These are phyloP conservation scores for Pseudogymnoascus verrucosus DNA, from an alignment of 2,329 filamentous ascomycete species.

Conservation along the genomic window DNA sequence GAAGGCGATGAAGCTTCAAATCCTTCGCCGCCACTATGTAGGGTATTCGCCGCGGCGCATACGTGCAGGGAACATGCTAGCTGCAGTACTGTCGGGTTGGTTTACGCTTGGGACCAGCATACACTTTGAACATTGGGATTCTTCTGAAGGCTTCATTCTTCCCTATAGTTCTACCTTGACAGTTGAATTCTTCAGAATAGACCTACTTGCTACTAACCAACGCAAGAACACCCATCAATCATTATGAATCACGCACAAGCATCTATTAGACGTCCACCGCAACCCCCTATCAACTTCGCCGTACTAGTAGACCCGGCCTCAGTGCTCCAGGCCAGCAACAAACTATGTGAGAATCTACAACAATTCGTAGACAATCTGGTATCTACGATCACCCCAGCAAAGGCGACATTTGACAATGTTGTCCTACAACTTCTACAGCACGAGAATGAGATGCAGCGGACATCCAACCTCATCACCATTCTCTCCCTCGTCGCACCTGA, in stretches of 20 bases:
- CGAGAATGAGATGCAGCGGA: constrained; percentile 41
- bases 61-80: background rate
- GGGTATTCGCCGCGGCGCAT: background rate
- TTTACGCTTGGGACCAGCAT: background rate
- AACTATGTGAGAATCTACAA: background rate
- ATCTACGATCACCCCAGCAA: constrained; percentile 21
- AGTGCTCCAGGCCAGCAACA: background rate
- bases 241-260: background rate
- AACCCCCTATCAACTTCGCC: background rate
- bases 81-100: background rate
- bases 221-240: background rate
- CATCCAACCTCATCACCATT: constrained; percentile 44
- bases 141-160: background rate
- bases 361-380: background rate
- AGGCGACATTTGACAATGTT: constrained; percentile 41
- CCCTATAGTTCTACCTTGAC: background rate
- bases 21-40: background rate
- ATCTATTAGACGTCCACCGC: background rate
- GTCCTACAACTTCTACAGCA: constrained; percentile 32
- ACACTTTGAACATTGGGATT: background rate
- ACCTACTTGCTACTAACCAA: background rate
- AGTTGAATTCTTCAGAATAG: background rate
- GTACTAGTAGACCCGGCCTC: background rate
- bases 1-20: background rate
- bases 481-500: constrained; percentile 32